Base-by-base conservation (phyloP, 148 eudicot genomes). In the Fagopyrum esculentum region DNA sequence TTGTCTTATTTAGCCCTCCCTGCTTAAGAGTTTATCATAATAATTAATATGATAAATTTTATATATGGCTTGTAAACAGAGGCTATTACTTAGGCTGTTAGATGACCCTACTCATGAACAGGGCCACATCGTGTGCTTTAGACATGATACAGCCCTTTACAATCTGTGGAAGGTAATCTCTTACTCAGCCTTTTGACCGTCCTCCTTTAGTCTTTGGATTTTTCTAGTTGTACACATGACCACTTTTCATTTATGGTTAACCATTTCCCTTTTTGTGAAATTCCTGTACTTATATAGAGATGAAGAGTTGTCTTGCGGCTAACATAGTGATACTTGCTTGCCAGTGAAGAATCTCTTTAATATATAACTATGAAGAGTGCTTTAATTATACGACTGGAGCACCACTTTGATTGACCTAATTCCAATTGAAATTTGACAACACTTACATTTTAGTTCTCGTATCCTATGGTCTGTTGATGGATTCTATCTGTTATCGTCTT, bases 121-220 rank as follows among this genome's bases (percentile, higher is more conserved):
- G 71, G 80, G 72, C 78, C 70, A 12, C 57, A 77, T 61, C 56
- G 79, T 75, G 51, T 66, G 76, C 70, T 80, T 81, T 69, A 55
- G 46, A 40, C 72, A 75, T 60, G 68, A 66, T 45, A 73, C 69
- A 75, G 81, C 81, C 52, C 80, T 85, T 78, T 69, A 69, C 73
- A 79, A 71, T 80, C 49, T 87, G 29, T 90, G 89, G 89, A 86
- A 90, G 92, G 97, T 92, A 77, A 57, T 66, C 6, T 60, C 69
- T 76, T 55, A 16, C 26, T 8, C 6, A 57, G 45, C 45, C 12
- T 50, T 73, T 48, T 44, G 22, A 12, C 17, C 26, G 26, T 22
- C 55, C 56, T 72, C 74, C 12, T 35, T 19, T 46, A 26, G 11
- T 22, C 5, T 15, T 12, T 1, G 54, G 56, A 1, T 47, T 48